Conservation (phyloP, 805 yeast genomes). For the Sugiyamaella mastotermitis region DNA sequence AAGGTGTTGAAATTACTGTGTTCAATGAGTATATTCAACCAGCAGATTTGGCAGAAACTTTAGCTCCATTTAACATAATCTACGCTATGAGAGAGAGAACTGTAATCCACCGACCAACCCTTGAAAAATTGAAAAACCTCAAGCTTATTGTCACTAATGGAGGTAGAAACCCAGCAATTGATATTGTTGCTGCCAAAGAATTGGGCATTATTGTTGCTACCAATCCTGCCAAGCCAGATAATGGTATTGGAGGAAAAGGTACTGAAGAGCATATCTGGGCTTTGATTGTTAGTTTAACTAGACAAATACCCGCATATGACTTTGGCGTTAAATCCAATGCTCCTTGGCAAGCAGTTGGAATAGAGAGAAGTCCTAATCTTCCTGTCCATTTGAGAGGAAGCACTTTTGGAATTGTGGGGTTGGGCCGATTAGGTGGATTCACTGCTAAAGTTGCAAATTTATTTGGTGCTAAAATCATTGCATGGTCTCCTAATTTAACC, state of each 20-base stretch:
- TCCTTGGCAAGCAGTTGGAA: conserved; percentile 20
- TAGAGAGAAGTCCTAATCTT: conserved; percentile 3
- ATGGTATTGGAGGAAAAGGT: conserved; percentile 11
- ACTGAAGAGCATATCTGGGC: conserved; percentile 22
- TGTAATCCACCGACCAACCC: conserved; percentile 11
- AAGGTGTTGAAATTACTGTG: conserved; percentile 15
- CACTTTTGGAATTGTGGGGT: conserved; percentile 19
- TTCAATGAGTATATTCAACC: conserved; percentile 15
- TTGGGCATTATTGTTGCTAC: conserved; percentile 18
- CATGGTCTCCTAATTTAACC: conserved; percentile 21
- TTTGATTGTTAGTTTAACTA: conserved; percentile 14
- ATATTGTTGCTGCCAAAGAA: conserved; percentile 14
- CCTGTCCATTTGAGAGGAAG: conserved; percentile 16
- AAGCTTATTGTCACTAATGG: conserved; percentile 21
- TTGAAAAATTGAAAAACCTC: conserved; percentile 16
- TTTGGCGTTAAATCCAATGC: conserved; percentile 9
- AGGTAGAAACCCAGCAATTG: conserved; percentile 17
- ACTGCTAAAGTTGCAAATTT: conserved; percentile 16
- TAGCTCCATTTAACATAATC: conserved; percentile 17
- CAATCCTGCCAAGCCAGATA: conserved; percentile 1
- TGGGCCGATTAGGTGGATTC: conserved; percentile 17
- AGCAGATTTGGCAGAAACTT: conserved; percentile 7
- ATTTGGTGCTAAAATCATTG: conserved; percentile 20
- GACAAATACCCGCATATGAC: conserved; percentile 17
- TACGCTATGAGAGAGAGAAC: conserved; percentile 22